Percentiles rank a stretch among this genome's conserved stretches.
Evolutionary conservation across 1,284 basidiomycete species (phyloP).

Genomic region (Ceratobasidium sp.): DNA sequence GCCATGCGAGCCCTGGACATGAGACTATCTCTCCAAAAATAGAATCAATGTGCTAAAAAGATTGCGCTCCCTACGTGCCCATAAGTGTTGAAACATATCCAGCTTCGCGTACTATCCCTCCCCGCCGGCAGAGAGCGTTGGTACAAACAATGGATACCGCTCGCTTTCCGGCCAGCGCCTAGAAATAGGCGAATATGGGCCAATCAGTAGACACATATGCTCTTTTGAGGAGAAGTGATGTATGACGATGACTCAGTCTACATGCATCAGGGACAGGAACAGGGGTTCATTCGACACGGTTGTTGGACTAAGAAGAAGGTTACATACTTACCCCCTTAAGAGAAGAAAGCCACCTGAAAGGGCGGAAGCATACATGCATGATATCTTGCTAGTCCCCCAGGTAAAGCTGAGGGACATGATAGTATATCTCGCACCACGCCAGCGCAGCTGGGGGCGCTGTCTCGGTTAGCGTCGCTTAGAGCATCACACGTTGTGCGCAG

Average conservation of each 20-base stretch:
- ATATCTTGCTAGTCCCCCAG: no score
- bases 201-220: neutral
- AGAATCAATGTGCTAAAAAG: neutral
- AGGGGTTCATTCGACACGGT: slow-evolving; percentile 6
- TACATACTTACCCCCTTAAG: neutral
- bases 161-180: slow-evolving; percentile 8
- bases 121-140: slow-evolving; percentile 4
- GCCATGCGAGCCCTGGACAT: neutral
- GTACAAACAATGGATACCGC: neutral
- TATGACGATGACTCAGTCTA: neutral
- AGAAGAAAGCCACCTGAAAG: neutral
- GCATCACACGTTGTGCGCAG: neutral
- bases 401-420: neutral
- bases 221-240: slow-evolving; percentile 1
- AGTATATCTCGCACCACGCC: slow-evolving; percentile 2
- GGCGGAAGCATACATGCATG: neutral
- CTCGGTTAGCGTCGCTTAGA: slow-evolving; percentile 22
- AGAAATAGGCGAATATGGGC: slow-evolving; percentile 15
- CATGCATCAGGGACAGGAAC: neutral
- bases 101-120: neutral
- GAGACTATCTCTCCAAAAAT: neutral
- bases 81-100: neutral
- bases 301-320: neutral
- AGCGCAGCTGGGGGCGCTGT: slow-evolving; percentile 22
- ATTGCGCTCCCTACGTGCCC: neutral